phyloP scores from a whole-genome alignment of 805 yeast genomes.

The Cyberlindnera saturnus region DNA sequence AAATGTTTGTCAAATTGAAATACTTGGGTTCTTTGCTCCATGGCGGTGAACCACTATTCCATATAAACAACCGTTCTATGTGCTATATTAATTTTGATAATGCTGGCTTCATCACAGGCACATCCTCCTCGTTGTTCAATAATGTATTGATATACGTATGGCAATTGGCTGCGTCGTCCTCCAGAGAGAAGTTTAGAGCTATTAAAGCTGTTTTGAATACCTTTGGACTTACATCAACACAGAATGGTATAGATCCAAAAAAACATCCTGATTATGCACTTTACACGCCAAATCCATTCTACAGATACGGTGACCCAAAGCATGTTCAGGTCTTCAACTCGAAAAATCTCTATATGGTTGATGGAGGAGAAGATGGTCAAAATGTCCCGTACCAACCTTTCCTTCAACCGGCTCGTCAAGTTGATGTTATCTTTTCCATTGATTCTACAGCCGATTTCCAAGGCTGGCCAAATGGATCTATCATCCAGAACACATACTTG shows the following conservation, averaged over 20 bases:
- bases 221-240: conserved; percentile 38
- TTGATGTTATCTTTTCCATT: conserved; percentile 60
- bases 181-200: conserved; percentile 26
- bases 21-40: conserved; percentile 46
- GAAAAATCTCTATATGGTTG: conserved; percentile 44
- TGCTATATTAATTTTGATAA: conserved; percentile 54
- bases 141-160: conserved; percentile 40
- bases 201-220: conserved; percentile 32
- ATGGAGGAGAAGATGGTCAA: conserved; percentile 78
- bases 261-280: conserved; percentile 54
- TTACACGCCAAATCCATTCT: conserved; percentile 59
- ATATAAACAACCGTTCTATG: conserved; percentile 22
- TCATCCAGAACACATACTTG: conserved; percentile 30
- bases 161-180: conserved; percentile 28
- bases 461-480: conserved; percentile 58
- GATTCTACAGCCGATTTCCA: conserved; percentile 49
- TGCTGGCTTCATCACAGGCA: conserved; percentile 53
- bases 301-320: conserved; percentile 20
- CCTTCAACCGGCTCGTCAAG: conserved; percentile 50
- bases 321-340: conserved; percentile 21
- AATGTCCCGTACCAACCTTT: conserved; percentile 66
- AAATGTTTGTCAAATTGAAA: conserved; percentile 42
- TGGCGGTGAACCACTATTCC: conserved; percentile 35
- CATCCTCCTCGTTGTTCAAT: conserved; percentile 58
- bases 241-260: conserved; percentile 26